These are phyloP conservation scores for Macrophomina pseudophaseolina DNA, from an alignment of 2,329 filamentous ascomycete species.

Conservation along the genomic window DNA sequence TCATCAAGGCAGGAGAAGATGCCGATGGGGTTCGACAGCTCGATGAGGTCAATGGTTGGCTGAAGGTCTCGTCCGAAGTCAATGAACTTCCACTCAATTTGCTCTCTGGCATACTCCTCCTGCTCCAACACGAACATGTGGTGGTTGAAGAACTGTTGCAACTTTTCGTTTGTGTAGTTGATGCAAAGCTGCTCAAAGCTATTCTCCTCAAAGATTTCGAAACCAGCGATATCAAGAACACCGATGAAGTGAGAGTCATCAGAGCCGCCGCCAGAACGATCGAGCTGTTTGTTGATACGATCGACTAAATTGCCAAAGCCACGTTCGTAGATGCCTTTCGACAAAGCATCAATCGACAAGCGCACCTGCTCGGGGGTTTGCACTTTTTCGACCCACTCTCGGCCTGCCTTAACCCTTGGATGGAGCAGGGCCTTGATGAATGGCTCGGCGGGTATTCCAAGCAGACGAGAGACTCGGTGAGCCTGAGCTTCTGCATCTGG, in stretches of 20 bases:
- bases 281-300: constrained; percentile 89
- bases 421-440: constrained; percentile 90
- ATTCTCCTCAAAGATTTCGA: constrained; percentile 99
- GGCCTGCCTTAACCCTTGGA: constrained; percentile 90
- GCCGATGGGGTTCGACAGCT: constrained; percentile 94
- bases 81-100: constrained; percentile 99
- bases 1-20: constrained; percentile 98
- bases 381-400: constrained; percentile 98
- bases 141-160: constrained; percentile 99
- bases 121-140: constrained; percentile 99
- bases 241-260: constrained; percentile 97
- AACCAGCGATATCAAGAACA: constrained; percentile 97
- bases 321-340: constrained; percentile 97
- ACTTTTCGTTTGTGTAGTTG: constrained; percentile 99
- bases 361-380: constrained; percentile 97
- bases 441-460: constrained; percentile 82
- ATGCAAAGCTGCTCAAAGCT: constrained; percentile 99
- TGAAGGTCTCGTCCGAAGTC: constrained; percentile 97
- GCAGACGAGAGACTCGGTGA: constrained; percentile 77
- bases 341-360: constrained; percentile 84
- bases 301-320: constrained; percentile 91
- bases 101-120: constrained; percentile 94
- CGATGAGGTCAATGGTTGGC: constrained; percentile 96
- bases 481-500: constrained; percentile 77
- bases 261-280: constrained; percentile 78